phyloP scores from a whole-genome alignment of 2,329 filamentous ascomycete species.

The Botrytis elliptica region DNA sequence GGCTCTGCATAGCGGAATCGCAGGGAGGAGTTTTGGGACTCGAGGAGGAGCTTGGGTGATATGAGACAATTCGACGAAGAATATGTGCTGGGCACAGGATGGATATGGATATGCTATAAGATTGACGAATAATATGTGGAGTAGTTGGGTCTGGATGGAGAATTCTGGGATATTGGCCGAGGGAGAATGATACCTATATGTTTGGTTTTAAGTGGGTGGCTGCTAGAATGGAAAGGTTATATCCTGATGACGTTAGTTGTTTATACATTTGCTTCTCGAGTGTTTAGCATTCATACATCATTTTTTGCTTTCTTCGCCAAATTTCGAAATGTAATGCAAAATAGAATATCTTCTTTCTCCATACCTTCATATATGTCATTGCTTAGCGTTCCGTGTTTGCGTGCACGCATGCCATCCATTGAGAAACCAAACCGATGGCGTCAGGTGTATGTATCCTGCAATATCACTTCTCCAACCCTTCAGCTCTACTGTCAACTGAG shows the following conservation, averaged over 20 bases:
- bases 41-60: background rate
- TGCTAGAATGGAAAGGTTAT: background rate
- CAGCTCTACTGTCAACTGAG: background rate
- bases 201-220: background rate
- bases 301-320: background rate
- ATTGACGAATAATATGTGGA: constrained; percentile 6
- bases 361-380: background rate
- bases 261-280: background rate
- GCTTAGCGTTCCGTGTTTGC: background rate
- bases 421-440: background rate
- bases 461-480: background rate
- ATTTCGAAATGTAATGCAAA: background rate
- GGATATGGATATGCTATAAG: background rate
- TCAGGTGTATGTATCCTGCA: background rate
- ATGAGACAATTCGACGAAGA: background rate
- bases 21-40: background rate
- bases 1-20: too few relatives aligned
- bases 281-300: background rate
- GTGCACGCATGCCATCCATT: background rate
- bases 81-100: constrained; percentile 13
- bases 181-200: background rate
- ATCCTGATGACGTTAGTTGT: background rate
- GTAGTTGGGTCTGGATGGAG: background rate
- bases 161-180: background rate
- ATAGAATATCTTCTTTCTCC: background rate